Evolutionary conservation across 768 basidiomycete genomes (phyloP).

Genomic region (Leccinum rimulosum): DNA sequence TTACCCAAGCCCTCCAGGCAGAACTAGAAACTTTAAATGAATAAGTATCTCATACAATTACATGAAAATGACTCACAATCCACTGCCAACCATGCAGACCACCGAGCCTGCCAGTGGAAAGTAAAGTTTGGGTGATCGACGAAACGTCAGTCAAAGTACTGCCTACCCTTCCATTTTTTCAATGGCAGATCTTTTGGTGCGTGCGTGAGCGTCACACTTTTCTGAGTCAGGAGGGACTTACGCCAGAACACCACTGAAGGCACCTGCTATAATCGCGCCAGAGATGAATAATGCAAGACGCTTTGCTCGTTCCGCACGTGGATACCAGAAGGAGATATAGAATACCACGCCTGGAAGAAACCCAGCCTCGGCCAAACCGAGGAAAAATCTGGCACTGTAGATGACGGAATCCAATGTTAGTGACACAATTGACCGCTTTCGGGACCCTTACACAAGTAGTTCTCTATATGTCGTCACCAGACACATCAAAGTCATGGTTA

Average conservation of each 20-base stretch:
- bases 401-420: constrained; percentile 1
- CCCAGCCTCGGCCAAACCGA: constrained; percentile 48
- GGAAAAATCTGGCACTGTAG: constrained; percentile 38
- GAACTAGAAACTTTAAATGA: constrained; percentile 24
- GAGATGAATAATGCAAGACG: constrained; percentile 59
- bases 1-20: constrained; percentile 29
- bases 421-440: not conserved
- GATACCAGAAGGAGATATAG: constrained; percentile 57
- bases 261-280: constrained; percentile 51
- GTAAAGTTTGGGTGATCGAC: not conserved
- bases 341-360: constrained; percentile 39
- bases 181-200: constrained; percentile 32
- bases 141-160: constrained; percentile 5
- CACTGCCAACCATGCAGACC: constrained; percentile 39
- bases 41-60: not conserved
- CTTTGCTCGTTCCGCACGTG: constrained; percentile 50
- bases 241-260: constrained; percentile 47
- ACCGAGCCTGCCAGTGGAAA: constrained; percentile 17
- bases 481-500: constrained; percentile 37
- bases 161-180: constrained; percentile 34
- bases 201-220: not conserved
- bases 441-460: constrained; percentile 28
- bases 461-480: constrained; percentile 33
- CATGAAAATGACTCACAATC: constrained; percentile 28
- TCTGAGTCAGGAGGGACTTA: constrained; percentile 24